Conservation (phyloP, 106 monocot genomes). For the Acorus gramineus region DNA sequence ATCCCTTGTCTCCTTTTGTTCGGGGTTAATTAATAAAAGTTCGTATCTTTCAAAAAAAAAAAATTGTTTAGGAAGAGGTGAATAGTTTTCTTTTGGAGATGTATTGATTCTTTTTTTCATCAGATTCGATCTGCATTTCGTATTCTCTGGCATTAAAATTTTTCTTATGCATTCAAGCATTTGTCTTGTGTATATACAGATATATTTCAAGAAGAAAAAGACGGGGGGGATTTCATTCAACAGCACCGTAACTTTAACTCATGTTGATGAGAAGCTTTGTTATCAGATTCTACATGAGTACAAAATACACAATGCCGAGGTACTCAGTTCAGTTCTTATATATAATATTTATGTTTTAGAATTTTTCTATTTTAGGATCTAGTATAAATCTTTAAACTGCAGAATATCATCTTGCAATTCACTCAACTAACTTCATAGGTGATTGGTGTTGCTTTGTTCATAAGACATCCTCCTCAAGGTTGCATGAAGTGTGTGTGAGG, state of each 20-base stretch:
- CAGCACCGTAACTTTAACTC: slow-evolving; percentile 71
- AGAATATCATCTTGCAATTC: too few relatives aligned
- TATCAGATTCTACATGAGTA: slow-evolving; percentile 98
- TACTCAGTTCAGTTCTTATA: slow-evolving; percentile 10
- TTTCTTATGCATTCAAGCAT: background rate
- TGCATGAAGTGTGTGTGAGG: too few relatives aligned
- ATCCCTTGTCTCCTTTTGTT: background rate
- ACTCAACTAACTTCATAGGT: too few relatives aligned
- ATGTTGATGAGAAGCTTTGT: slow-evolving; percentile 98
- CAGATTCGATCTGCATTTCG: background rate
- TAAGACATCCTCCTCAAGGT: too few relatives aligned
- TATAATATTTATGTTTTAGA: background rate
- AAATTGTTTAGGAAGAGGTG: background rate
- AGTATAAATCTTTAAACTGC: too few relatives aligned
- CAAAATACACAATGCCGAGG: slow-evolving; percentile 99
- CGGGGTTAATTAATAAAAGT: background rate
- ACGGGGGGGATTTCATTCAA: slow-evolving; percentile 99
- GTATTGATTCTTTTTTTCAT: background rate
- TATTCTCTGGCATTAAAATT: background rate
- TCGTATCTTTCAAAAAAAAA: background rate
- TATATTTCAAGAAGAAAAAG: slow-evolving; percentile 99
- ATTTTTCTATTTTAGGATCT: too few relatives aligned
- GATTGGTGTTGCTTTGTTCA: too few relatives aligned
- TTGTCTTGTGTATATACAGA: slow-evolving; percentile 30
- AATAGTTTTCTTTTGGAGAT: background rate